Base-by-base conservation (phyloP, 768 basidiomycete genomes). In the Candolleomyces eurysporus region DNA sequence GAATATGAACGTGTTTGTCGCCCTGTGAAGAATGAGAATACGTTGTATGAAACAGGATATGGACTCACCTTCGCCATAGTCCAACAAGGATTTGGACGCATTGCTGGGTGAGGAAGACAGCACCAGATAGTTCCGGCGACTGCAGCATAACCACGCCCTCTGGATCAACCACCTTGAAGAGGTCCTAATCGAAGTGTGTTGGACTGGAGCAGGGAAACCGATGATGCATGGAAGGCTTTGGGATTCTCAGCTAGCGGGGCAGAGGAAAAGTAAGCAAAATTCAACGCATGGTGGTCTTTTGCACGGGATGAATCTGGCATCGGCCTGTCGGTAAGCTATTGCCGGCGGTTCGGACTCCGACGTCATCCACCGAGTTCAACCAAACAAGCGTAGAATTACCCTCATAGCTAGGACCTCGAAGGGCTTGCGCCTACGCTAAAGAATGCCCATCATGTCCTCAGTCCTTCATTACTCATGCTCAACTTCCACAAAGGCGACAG, bases 51-150 rank as follows among this genome's bases (percentile, higher is more conserved):
- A 31, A 13, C 17, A 13, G 36, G 46, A n/a, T 19, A 26, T 17
- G 11, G 30, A 65, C 79, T 17, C 64, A 84, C 84, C 77, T 72
- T 68, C 82, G 73, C n/a, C 70, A 60, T 3, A 82, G 75, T 59
- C 80, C 81, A 21, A 79, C 67, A 7, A 85, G 69, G 16, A 68
- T 78, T 50, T 77, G 75, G n/a, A 78, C 71, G 62, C 84, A 85
- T 64, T 78, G 76, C 4, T 66, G 58, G 63, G 55, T 70, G 9
- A 85, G 69, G 36, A 59, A 62, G 0, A 76, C 61, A 0, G 36
- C 40, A 11, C 57, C 61, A n/a, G 58, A 62, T 22, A 62, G 61
- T 49, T 21, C 62, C 49, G 26, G 60, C 30, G 61, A 63, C 39
- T 53, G 57, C 16, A 81, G 22, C 22, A 57, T 57, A 13, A 81